These are phyloP conservation scores for Trypanosoma theileri DNA, from an alignment of 208 protist genomes.

Conservation along the genomic window DNA sequence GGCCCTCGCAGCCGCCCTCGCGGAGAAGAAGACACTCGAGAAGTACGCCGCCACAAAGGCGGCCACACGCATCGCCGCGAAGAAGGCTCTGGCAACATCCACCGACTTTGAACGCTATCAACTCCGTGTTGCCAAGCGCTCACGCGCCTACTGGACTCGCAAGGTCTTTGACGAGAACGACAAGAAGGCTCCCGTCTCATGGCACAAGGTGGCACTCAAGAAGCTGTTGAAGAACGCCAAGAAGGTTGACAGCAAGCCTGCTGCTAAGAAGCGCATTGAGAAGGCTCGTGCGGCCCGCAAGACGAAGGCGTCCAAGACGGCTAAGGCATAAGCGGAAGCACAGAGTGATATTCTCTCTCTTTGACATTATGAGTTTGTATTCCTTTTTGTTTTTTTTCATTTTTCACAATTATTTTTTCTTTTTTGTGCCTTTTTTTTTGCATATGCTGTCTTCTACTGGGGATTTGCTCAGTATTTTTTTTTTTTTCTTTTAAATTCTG, in stretches of 20 bases:
- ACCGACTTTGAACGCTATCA: slow-evolving; percentile 93
- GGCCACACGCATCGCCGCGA: slow-evolving; percentile 71
- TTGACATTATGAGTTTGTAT: slow-evolving; percentile 7
- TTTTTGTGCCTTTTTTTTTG: neutral
- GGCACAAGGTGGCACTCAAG: slow-evolving; percentile 88
- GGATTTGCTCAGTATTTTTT: too few species aligned
- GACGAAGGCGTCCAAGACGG: slow-evolving; percentile 32
- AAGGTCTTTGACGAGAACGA: slow-evolving; percentile 91
- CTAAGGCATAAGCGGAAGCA: slow-evolving; percentile 43
- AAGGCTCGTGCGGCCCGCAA: slow-evolving; percentile 82
- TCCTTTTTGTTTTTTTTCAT: slow-evolving; percentile 8
- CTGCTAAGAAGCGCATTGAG: slow-evolving; percentile 86
- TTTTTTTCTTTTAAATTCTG: too few species aligned
- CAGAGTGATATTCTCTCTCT: neutral
- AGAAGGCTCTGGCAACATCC: slow-evolving; percentile 78
- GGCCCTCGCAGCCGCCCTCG: slow-evolving; percentile 74
- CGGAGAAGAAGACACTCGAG: slow-evolving; percentile 71
- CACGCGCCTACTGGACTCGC: slow-evolving; percentile 88
- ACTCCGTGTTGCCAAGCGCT: slow-evolving; percentile 88
- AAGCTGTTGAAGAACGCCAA: slow-evolving; percentile 83
- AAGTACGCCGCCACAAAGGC: slow-evolving; percentile 86
- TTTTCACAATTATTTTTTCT: neutral
- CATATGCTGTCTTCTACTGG: too few species aligned
- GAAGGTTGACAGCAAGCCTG: slow-evolving; percentile 74
- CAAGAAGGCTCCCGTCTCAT: slow-evolving; percentile 85